Percentiles rank a stretch among this genome's conserved stretches.
Evolutionary conservation across 768 basidiomycete genomes (phyloP).

Genomic region (Neoboletus subvelutipes): DNA sequence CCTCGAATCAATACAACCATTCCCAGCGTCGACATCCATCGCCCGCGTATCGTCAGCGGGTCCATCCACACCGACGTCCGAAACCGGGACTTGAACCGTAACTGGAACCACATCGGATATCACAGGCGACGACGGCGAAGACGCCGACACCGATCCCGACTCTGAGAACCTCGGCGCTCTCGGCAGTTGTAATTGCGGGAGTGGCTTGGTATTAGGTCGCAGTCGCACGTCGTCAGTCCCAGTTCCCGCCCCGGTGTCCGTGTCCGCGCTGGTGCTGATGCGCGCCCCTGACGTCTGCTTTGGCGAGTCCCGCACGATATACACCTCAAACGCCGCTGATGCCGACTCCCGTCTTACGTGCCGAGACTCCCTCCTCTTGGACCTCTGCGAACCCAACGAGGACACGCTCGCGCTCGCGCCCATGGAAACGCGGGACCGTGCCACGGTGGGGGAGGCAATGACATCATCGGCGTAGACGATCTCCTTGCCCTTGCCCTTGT

Average conservation of each 20-base stretch:
- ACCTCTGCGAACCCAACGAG: background rate
- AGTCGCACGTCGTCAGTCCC: background rate
- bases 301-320: conserved; percentile 14
- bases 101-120: background rate
- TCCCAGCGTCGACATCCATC: background rate
- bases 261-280: background rate
- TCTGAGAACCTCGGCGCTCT: background rate
- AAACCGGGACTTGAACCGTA: background rate
- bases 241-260: too few relatives aligned
- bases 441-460: background rate
- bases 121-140: background rate
- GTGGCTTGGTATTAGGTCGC: background rate
- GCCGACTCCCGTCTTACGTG: conserved; percentile 13
- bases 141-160: background rate
- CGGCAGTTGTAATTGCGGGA: background rate
- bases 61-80: background rate
- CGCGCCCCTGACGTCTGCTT: background rate
- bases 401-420: background rate
- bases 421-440: background rate
- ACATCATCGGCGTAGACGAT: background rate
- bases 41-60: background rate
- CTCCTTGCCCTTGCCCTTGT: conserved; percentile 6
- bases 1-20: background rate
- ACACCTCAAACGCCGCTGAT: conserved; percentile 18
- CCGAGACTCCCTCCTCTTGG: background rate